A percentile compares a stretch with the other conserved stretches of the same genome.
These are phyloP conservation scores for Stemphylium beticola DNA, from an alignment of 2,329 filamentous ascomycete species.

Conservation along the genomic window DNA sequence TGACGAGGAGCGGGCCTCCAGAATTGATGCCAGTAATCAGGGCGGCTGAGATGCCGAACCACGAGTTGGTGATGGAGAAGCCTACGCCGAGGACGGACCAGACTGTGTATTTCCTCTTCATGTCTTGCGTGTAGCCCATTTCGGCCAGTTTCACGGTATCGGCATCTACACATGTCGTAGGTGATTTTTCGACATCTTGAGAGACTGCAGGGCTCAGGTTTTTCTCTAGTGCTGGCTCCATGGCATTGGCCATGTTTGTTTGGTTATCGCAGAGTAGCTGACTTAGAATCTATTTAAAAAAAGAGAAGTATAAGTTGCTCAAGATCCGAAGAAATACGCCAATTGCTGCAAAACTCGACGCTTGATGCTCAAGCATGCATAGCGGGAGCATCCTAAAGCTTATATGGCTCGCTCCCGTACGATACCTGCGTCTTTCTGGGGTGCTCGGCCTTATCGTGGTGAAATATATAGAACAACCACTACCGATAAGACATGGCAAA, in stretches of 20 bases:
- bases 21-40: conserved; percentile 59
- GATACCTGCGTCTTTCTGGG: background rate
- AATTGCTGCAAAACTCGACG: conserved; percentile 20
- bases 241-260: background rate
- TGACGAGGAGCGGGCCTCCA: conserved; percentile 56
- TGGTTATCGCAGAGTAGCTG: background rate
- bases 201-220: conserved; percentile 10
- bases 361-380: conserved; percentile 8
- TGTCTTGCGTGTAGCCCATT: conserved; percentile 58
- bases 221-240: conserved; percentile 23
- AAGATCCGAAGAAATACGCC: background rate
- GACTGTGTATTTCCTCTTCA: conserved; percentile 57
- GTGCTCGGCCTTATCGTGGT: conserved; percentile 2
- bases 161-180: conserved; percentile 31
- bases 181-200: conserved; percentile 16
- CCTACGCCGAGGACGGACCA: conserved; percentile 58
- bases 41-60: conserved; percentile 59
- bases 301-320: background rate
- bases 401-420: conserved; percentile 6
- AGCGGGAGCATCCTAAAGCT: conserved; percentile 6
- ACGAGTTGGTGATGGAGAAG: conserved; percentile 60
- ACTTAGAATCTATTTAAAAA: background rate
- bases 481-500: conserved; percentile 4
- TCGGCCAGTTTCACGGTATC: conserved; percentile 55
- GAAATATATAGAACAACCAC: background rate